phyloP scores from a whole-genome alignment of 2,329 filamentous ascomycete species.

The Lachnellula subtilissima region DNA sequence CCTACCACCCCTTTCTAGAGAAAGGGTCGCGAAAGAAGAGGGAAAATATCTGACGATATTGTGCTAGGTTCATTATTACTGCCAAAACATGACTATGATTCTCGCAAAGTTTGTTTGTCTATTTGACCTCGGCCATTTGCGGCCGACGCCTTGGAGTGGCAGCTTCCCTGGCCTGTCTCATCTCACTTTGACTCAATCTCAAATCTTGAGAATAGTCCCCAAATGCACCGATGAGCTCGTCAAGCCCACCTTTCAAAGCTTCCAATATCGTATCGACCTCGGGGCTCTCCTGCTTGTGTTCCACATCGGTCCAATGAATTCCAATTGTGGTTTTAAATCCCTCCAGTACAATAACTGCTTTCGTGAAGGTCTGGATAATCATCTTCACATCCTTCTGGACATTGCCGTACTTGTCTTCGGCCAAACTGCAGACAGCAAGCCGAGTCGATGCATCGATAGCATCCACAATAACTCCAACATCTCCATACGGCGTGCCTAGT shows the following conservation, averaged over 20 bases:
- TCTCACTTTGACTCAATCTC: conserved; percentile 63
- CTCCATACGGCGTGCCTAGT: conserved; percentile 68
- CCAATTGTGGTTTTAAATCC: conserved; percentile 55
- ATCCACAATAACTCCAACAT: conserved; percentile 63
- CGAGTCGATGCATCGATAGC: conserved; percentile 65
- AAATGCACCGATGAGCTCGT: conserved; percentile 64
- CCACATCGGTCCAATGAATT: conserved; percentile 75
- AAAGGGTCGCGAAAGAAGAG: too few species aligned
- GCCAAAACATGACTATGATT: background rate
- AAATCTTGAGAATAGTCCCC: conserved; percentile 69
- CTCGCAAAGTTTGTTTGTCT: background rate
- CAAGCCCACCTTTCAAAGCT: conserved; percentile 60
- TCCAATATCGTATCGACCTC: conserved; percentile 69
- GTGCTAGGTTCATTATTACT: background rate
- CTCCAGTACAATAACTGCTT: conserved; percentile 65
- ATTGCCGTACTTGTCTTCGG: conserved; percentile 78
- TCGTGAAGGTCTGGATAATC: conserved; percentile 69
- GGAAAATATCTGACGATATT: background rate
- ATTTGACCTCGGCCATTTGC: conserved; percentile 1
- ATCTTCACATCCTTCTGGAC: conserved; percentile 76
- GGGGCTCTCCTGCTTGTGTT: conserved; percentile 44
- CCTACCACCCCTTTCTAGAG: too few species aligned
- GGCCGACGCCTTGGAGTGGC: conserved; percentile 3
- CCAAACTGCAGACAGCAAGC: conserved; percentile 67
- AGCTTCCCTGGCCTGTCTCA: conserved; percentile 69